phyloP scores from a whole-genome alignment of 768 basidiomycete genomes.

The Boletus eberwhitei region DNA sequence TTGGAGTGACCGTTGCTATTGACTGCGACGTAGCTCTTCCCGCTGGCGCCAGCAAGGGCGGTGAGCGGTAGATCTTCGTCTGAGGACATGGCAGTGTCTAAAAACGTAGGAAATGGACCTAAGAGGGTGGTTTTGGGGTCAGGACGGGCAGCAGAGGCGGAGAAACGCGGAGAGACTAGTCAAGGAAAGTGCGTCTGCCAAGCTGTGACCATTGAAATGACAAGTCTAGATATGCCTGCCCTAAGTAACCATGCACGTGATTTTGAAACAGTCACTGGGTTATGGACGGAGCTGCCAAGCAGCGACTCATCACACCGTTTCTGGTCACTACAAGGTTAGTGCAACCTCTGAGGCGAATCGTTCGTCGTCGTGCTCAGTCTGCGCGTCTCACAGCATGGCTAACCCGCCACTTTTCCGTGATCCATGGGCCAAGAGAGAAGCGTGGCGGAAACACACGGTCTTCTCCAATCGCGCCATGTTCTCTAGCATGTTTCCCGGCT shows the following conservation, averaged over 20 bases:
- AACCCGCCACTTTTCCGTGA: slow-evolving; percentile 80
- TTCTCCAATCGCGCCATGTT: slow-evolving; percentile 88
- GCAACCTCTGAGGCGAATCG: neutral
- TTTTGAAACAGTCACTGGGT: neutral
- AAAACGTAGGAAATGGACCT: slow-evolving; percentile 8
- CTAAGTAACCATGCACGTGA: slow-evolving; percentile 41
- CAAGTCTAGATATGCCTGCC: slow-evolving; percentile 54
- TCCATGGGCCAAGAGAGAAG: slow-evolving; percentile 91
- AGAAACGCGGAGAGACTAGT: slow-evolving; percentile 31
- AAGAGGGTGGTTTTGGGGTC: neutral
- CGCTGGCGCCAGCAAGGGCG: slow-evolving; percentile 35
- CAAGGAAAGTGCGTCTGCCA: slow-evolving; percentile 26
- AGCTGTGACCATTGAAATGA: slow-evolving; percentile 24
- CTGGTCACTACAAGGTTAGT: slow-evolving; percentile 22
- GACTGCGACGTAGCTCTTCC: slow-evolving; percentile 42
- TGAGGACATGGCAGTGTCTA: slow-evolving; percentile 47
- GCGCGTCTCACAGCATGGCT: slow-evolving; percentile 43
- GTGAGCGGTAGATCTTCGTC: slow-evolving; percentile 58
- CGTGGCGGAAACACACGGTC: slow-evolving; percentile 88
- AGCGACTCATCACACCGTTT: neutral
- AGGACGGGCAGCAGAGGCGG: slow-evolving; percentile 11
- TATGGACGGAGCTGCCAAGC: neutral
- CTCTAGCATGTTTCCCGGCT: slow-evolving; percentile 88
- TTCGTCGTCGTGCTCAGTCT: slow-evolving; percentile 10
- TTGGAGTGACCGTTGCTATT: slow-evolving; percentile 43